These are phyloP conservation scores for Tetragonia tetragonoides DNA, from an alignment of 148 eudicot species.

Conservation along the genomic window DNA sequence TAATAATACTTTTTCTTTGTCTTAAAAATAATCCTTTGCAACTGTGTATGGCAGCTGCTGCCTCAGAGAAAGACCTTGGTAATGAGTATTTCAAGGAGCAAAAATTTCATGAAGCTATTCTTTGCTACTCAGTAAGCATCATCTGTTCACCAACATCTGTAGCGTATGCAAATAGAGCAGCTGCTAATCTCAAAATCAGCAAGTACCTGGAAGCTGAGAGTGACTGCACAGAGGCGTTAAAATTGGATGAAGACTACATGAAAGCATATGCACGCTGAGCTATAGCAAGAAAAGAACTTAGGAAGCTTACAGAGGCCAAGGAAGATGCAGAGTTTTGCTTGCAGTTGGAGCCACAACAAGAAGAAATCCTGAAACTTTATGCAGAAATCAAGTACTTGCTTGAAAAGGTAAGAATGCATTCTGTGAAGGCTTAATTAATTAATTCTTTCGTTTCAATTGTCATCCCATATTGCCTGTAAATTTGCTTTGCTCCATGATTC, in stretches of 20 bases:
- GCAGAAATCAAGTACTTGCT: neutral
- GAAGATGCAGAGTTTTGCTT: conserved; percentile 1
- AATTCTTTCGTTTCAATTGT: neutral
- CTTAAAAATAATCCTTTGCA: too few relatives aligned
- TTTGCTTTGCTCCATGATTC: neutral
- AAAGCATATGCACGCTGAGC: conserved; percentile 8
- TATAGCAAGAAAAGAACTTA: conserved; percentile 1
- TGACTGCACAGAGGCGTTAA: conserved; percentile 3
- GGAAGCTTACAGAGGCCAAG: conserved; percentile 1
- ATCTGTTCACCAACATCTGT: neutral
- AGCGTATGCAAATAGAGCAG: conserved; percentile 6
- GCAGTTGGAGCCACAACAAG: neutral
- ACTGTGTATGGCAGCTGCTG: neutral
- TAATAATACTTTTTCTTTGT: too few relatives aligned
- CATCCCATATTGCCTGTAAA: neutral
- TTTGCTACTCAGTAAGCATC: neutral
- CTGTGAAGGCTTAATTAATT: neutral
- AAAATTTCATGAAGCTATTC: neutral
- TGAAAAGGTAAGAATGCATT: neutral
- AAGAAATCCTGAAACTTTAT: neutral
- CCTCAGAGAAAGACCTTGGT: neutral
- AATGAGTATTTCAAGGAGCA: neutral
- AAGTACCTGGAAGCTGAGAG: neutral
- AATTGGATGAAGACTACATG: conserved; percentile 1
- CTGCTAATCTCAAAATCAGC: neutral